These are phyloP conservation scores for Artemisia annua DNA, from an alignment of 129 eudicot species.

Conservation along the genomic window DNA sequence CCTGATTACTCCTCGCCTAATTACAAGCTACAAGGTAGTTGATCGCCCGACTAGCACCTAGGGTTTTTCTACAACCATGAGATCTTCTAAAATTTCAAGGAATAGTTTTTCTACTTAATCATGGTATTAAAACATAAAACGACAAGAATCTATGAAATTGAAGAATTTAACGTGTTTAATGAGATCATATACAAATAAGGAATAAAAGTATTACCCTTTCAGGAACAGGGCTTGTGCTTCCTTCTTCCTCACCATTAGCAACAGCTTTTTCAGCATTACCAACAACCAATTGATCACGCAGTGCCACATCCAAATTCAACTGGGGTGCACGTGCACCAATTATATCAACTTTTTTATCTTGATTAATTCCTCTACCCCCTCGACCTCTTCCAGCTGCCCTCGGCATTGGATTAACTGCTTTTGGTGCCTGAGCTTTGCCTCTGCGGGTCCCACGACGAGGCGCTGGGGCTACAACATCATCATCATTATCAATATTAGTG, in stretches of 20 bases:
- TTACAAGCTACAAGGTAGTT: too few species aligned
- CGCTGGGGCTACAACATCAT: conserved; percentile 41
- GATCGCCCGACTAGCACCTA: too few species aligned
- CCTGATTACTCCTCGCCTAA: too few species aligned
- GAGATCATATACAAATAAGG: not conserved
- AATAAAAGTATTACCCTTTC: conserved; percentile 41
- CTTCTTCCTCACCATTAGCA: conserved; percentile 49
- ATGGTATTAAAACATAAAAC: too few species aligned
- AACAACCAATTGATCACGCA: conserved; percentile 39
- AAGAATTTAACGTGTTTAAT: too few species aligned
- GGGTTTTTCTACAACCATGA: too few species aligned
- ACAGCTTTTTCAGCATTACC: conserved; percentile 43
- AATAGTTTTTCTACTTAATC: too few species aligned
- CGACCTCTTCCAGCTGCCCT: conserved; percentile 60
- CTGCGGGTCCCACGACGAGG: conserved; percentile 54
- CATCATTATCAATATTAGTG: conserved; percentile 31
- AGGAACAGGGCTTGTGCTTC: conserved; percentile 53
- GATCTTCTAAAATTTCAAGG: too few species aligned
- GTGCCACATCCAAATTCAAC: conserved; percentile 34
- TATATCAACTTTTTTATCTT: conserved; percentile 39
- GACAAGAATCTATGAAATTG: too few species aligned
- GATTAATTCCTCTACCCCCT: conserved; percentile 34
- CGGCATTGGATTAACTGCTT: conserved; percentile 46
- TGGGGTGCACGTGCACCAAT: conserved; percentile 33
- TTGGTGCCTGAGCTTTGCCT: conserved; percentile 42